phyloP scores from a whole-genome alignment of 768 basidiomycete species.

The Udeniomyces megalosporus region DNA sequence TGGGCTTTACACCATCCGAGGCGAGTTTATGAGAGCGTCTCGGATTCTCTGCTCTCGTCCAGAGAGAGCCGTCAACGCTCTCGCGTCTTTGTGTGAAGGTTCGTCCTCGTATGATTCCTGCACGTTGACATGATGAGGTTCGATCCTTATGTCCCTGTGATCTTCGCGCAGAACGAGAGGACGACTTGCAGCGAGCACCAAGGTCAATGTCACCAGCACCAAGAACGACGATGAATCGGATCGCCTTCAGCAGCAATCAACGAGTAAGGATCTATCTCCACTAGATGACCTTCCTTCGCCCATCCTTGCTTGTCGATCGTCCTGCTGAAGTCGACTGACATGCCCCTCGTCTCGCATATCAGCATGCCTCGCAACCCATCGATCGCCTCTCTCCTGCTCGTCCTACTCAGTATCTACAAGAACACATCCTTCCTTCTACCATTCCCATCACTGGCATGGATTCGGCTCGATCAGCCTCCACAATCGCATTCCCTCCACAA shows the following conservation, averaged over 20 bases:
- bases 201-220: conserved; percentile 4
- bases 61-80: conserved; percentile 59
- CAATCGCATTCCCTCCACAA: neutral
- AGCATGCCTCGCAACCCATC: neutral
- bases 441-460: neutral
- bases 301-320: neutral
- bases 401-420: neutral
- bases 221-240: neutral
- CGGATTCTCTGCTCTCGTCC: conserved; percentile 65
- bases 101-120: neutral
- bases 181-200: neutral
- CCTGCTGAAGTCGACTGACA: neutral
- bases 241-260: neutral
- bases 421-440: neutral
- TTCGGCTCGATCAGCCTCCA: neutral
- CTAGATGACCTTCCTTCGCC: neutral
- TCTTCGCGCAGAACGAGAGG: conserved; percentile 1
- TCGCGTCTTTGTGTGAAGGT: conserved; percentile 77
- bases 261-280: neutral
- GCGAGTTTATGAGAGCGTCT: conserved; percentile 93
- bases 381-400: conserved; percentile 6
- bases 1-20: conserved; percentile 94
- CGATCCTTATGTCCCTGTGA: neutral
- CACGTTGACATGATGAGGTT: neutral
- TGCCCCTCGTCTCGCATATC: neutral